Conservation (phyloP, 2,329 filamentous ascomycete species). For the Dothideomycetes sp. region DNA sequence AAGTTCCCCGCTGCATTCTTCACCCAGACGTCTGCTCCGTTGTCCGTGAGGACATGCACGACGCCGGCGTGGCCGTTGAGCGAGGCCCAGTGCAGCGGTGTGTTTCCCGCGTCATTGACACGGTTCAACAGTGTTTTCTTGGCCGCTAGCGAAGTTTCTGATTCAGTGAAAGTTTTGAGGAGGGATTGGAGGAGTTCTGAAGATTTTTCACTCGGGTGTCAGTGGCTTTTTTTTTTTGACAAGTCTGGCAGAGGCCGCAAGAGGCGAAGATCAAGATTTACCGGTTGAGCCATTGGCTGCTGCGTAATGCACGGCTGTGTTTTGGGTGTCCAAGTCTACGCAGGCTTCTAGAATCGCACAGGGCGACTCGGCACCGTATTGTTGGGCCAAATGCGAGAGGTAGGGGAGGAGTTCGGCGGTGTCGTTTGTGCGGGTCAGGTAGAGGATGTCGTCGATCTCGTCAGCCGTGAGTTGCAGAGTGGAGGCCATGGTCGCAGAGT, state of each 20-base stretch:
- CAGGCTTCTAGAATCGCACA: constrained; percentile 55
- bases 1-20: constrained; percentile 76
- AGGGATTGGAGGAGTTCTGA: constrained; percentile 12
- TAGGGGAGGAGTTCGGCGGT: constrained; percentile 51
- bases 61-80: constrained; percentile 75
- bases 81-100: constrained; percentile 85
- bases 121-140: constrained; percentile 46
- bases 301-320: constrained; percentile 78
- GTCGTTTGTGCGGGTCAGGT: constrained; percentile 72
- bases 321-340: constrained; percentile 65
- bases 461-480: constrained; percentile 32
- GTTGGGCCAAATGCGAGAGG: constrained; percentile 49
- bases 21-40: constrained; percentile 65
- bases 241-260: background rate
- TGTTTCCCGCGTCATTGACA: constrained; percentile 76
- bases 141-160: too few species aligned
- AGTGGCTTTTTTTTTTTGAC: background rate
- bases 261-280: constrained; percentile 23
- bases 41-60: constrained; percentile 65
- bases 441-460: constrained; percentile 83
- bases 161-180: constrained; percentile 4
- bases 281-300: constrained; percentile 79
- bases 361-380: constrained; percentile 48
- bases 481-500: constrained; percentile 5
- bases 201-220: background rate